Base-by-base conservation (phyloP, 1,139 yeast genomes). In the Candida neerlandica region DNA sequence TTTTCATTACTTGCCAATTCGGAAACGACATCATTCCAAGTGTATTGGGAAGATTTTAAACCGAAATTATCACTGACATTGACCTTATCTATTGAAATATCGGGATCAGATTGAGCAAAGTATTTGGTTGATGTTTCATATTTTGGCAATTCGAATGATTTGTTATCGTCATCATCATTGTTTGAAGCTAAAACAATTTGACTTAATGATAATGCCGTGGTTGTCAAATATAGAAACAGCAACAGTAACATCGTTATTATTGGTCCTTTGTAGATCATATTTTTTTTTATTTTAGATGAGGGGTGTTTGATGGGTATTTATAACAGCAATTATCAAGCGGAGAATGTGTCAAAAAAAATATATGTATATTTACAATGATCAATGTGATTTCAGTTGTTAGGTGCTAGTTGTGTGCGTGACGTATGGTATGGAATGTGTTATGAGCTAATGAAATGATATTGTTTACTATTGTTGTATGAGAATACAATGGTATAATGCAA, bases 21-120 rank as follows among this genome's bases (percentile, higher is more conserved):
- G 11, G 37, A 44, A 23, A 50, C 19, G 7, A 52, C 55, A 23
- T 52, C 48, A 1, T 26, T 12, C 70, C 70, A 67, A 1, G 62
- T 49, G 11, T 47, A 49, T 32, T 53, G 51, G 26, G 48, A 29
- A 12, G 41, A 21, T 19, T 59, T 48, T 18, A 65, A 54, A 4
- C 69, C 70, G 41, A 66, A 63, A 43, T 57, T 58, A 12, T 55
- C 52, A 5, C 48, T 35, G 27, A 52, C 45, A n/a, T 57, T 55
- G 21, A 56, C 59, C 15, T 41, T 21, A 5, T 33, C 18, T 5
- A 33, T 19, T 14, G 48, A 41, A 12, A 64, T 57, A 10, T 44
- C 34, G 1, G 57, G 53, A 42, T 59, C 58, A 27, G 58, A 57
- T 49, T 66, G 70, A 18, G 55, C 50, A 54, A 67, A 67, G 49